A percentile compares a stretch with the other conserved stretches of the same genome.
Conservation (phyloP, 139 green algal genomes). For the Edaphochlamys debaryana region DNA sequence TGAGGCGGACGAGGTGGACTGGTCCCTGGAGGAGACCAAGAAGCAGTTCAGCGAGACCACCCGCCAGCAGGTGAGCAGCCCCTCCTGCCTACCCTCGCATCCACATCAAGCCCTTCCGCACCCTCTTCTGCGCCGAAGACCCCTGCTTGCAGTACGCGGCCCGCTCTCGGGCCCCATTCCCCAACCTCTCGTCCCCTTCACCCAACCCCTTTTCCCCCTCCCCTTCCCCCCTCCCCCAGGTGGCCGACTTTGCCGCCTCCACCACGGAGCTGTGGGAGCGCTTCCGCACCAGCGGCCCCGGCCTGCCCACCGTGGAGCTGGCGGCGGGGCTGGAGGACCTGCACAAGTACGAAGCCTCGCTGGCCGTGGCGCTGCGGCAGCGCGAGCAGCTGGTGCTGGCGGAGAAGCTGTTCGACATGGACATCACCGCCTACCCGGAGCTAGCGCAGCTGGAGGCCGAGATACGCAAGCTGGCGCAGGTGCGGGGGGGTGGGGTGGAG, state of each 20-base stretch:
- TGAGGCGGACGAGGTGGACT: slow-evolving; percentile 72
- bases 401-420: slow-evolving; percentile 89
- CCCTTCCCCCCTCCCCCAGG: slow-evolving; percentile 31
- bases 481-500: not conserved
- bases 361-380: slow-evolving; percentile 54
- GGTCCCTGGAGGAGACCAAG: slow-evolving; percentile 73
- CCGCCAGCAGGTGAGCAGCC: slow-evolving; percentile 70
- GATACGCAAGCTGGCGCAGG: slow-evolving; percentile 72
- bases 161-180: no score
- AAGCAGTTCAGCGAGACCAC: slow-evolving; percentile 76
- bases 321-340: slow-evolving; percentile 60
- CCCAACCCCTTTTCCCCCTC: not conserved
- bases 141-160: no score
- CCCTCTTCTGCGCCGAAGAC: no score
- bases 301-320: slow-evolving; percentile 60
- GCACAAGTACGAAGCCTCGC: slow-evolving; percentile 55
- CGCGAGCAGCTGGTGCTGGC: slow-evolving; percentile 83
- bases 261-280: slow-evolving; percentile 56
- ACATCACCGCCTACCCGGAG: slow-evolving; percentile 78
- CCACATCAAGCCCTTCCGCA: not conserved
- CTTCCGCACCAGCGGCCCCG: slow-evolving; percentile 59
- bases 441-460: slow-evolving; percentile 73
- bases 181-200: no score
- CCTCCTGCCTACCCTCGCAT: not conserved
- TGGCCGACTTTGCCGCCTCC: slow-evolving; percentile 59